Evolutionary conservation across 306 rosid genomes (phyloP).

Genomic region (Herpetospermum pedunculosum): DNA sequence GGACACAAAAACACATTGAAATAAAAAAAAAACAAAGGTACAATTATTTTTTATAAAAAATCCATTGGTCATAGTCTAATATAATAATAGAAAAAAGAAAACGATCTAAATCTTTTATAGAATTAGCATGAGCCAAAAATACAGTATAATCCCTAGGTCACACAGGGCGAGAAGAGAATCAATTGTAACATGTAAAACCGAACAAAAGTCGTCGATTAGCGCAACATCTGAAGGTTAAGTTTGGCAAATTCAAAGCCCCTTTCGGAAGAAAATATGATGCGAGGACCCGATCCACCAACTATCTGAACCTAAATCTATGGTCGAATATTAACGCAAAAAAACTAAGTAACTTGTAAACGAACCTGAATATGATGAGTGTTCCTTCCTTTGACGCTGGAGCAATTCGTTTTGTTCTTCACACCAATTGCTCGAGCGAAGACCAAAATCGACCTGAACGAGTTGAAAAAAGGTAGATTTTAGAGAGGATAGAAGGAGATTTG

Average conservation of each 20-base stretch:
- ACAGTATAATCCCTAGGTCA: background rate
- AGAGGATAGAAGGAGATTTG: background rate
- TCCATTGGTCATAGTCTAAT: too few relatives aligned
- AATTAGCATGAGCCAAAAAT: too few relatives aligned
- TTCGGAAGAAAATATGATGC: too few relatives aligned
- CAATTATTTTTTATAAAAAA: too few relatives aligned
- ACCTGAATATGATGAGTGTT: background rate
- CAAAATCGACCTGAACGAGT: background rate
- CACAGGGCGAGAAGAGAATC: background rate
- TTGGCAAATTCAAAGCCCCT: conserved; percentile 3
- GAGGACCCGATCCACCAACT: too few relatives aligned
- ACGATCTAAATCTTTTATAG: too few relatives aligned
- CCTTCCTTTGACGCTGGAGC: background rate
- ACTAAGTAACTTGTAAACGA: background rate
- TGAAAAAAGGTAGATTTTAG: background rate
- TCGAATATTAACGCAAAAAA: background rate
- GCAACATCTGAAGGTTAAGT: background rate
- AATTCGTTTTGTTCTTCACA: background rate
- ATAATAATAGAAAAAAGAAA: too few relatives aligned
- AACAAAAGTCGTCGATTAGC: background rate
- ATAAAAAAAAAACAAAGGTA: too few relatives aligned
- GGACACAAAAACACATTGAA: too few relatives aligned
- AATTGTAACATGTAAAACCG: background rate
- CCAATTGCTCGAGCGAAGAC: background rate
- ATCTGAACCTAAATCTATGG: conserved; percentile 2